Conservation (phyloP, 129 eudicot genomes). For the sunflower (Helianthus annuus) region HanXRQr2.0-SUNRISE NC_035443.2:169203901-169204400, state of each 20-base stretch:
- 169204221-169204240: constrained; percentile 73
- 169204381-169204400: constrained; percentile 82
- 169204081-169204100: constrained; percentile 84
- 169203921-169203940: too few species aligned
- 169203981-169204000: constrained; percentile 95
- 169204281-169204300: constrained; percentile 91
- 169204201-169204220: constrained; percentile 70
- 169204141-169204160: constrained; percentile 65
- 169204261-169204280: constrained; percentile 91
- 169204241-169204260: constrained; percentile 80
- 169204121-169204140: constrained; percentile 72
- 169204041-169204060: constrained; percentile 98
- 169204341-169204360: constrained; percentile 88
- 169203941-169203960: too few species aligned
- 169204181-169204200: constrained; percentile 76
- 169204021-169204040: constrained; percentile 90
- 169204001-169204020: constrained; percentile 89
- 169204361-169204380: constrained; percentile 85
- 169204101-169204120: constrained; percentile 84
- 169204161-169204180: constrained; percentile 69
- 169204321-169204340: constrained; percentile 88
- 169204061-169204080: constrained; percentile 92
- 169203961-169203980: constrained; percentile 17
- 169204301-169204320: constrained; percentile 88
- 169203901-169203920: neutral